Evolutionary conservation across 805 yeast genomes (phyloP).

Genomic region (Zygoascus ofunaensis): DNA sequence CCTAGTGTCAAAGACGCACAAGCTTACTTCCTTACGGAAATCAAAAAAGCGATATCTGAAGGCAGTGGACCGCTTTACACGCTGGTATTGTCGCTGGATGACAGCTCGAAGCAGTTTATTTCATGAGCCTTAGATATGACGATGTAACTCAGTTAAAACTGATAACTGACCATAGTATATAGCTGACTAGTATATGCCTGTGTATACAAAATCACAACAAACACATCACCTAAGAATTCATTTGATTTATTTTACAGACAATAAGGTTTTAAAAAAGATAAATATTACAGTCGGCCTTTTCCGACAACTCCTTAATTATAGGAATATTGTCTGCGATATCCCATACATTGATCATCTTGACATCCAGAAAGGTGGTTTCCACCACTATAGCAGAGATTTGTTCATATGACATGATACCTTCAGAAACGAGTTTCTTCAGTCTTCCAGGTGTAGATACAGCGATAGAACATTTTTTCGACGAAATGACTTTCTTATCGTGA

Average conservation of each 20-base stretch:
- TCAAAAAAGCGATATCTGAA: constrained; percentile 13
- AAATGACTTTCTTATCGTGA: constrained; percentile 47
- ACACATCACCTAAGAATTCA: too few relatives aligned
- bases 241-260: too few relatives aligned
- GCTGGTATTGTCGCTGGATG: constrained; percentile 13
- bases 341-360: constrained; percentile 52
- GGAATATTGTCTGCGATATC: constrained; percentile 34
- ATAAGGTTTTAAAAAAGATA: constrained; percentile 37
- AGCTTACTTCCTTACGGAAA: constrained; percentile 19
- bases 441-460: constrained; percentile 61
- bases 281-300: constrained; percentile 33
- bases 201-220: too few relatives aligned
- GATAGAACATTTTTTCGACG: constrained; percentile 32
- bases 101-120: background rate
- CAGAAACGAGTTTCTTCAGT: constrained; percentile 38
- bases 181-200: too few relatives aligned
- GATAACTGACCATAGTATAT: too few relatives aligned
- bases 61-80: constrained; percentile 12
- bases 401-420: constrained; percentile 34
- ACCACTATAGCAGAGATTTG: constrained; percentile 48
- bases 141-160: too few relatives aligned
- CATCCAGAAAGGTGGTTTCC: constrained; percentile 54
- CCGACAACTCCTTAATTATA: constrained; percentile 13
- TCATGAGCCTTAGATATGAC: too few relatives aligned
- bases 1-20: constrained; percentile 34